Evolutionary conservation across 805 yeast genomes (phyloP).

Genomic region (Maudiozyma saulgeensis): DNA sequence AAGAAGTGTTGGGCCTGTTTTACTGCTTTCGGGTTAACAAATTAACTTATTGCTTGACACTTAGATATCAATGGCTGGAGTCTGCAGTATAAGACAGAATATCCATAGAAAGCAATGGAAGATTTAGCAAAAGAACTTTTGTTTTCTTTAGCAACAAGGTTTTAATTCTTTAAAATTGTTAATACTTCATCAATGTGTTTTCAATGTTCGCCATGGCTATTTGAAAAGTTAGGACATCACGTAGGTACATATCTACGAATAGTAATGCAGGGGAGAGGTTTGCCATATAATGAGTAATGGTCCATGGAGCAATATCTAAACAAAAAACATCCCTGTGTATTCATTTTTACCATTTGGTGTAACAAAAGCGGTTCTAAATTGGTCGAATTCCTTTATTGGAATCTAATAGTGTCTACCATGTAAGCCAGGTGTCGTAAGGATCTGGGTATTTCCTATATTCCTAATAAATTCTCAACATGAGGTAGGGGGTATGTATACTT

Average conservation of each 20-base stretch:
- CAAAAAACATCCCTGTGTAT: constrained; percentile 15
- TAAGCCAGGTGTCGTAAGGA: constrained; percentile 7
- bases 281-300: constrained; percentile 15
- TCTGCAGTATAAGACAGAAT: constrained; percentile 2
- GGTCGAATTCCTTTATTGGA: constrained; percentile 6
- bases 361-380: constrained; percentile 7
- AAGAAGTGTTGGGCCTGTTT: too few species aligned
- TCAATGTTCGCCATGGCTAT: constrained; percentile 7
- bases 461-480: neutral
- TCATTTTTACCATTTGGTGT: constrained; percentile 11
- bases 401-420: constrained; percentile 11
- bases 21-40: too few species aligned
- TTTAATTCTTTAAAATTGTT: neutral
- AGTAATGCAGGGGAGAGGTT: constrained; percentile 8
- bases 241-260: constrained; percentile 10
- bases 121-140: constrained; percentile 8
- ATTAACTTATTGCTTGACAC: constrained; percentile 3
- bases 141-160: constrained; percentile 8
- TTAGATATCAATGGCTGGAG: too few species aligned
- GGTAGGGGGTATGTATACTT: constrained; percentile 7
- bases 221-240: constrained; percentile 11
- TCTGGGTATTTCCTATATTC: neutral
- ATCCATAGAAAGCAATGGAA: constrained; percentile 10
- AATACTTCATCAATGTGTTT: constrained; percentile 9
- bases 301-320: constrained; percentile 10